A percentile compares a stretch with the other conserved stretches of the same genome.
Conservation (phyloP, 1,139 yeast genomes). For the Blastobotrys elegans region DNA sequence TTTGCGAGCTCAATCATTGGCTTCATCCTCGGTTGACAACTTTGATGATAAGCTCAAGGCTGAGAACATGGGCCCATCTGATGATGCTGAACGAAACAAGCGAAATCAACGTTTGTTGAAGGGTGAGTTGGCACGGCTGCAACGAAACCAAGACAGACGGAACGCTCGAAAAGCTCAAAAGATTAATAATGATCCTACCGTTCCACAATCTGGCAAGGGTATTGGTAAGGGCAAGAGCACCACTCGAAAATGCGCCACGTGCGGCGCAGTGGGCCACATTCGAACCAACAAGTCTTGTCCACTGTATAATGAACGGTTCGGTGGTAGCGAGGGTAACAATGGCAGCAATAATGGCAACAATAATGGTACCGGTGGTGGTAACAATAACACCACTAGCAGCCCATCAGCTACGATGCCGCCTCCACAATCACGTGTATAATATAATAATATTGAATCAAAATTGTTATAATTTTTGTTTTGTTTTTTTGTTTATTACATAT, state of each 20-base stretch:
- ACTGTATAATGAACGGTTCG: conserved; percentile 49
- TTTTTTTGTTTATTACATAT: conserved; percentile 1
- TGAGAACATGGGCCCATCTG: conserved; percentile 56
- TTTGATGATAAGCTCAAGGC: conserved; percentile 42
- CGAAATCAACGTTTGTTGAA: conserved; percentile 74
- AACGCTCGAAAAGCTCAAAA: conserved; percentile 49
- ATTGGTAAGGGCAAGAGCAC: conserved; percentile 53
- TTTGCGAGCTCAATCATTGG: conserved; percentile 40
- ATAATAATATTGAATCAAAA: neutral
- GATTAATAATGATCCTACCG: conserved; percentile 33
- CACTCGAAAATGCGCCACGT: conserved; percentile 83
- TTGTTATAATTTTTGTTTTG: neutral
- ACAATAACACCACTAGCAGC: too few relatives aligned
- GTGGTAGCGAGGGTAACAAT: conserved; percentile 19
- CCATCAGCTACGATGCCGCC: conserved; percentile 9
- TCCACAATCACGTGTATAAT: conserved; percentile 4
- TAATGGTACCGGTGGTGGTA: too few relatives aligned
- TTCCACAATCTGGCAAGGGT: conserved; percentile 29
- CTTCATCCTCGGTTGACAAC: conserved; percentile 6
- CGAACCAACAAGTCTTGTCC: conserved; percentile 89
- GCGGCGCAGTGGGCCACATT: conserved; percentile 95
- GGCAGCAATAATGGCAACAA: too few relatives aligned
- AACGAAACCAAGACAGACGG: conserved; percentile 65
- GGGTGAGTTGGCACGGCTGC: conserved; percentile 78
- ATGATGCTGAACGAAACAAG: conserved; percentile 79